These are phyloP conservation scores for Punica granatum DNA, from an alignment of 345 rosid genomes.

Conservation along the genomic window DNA sequence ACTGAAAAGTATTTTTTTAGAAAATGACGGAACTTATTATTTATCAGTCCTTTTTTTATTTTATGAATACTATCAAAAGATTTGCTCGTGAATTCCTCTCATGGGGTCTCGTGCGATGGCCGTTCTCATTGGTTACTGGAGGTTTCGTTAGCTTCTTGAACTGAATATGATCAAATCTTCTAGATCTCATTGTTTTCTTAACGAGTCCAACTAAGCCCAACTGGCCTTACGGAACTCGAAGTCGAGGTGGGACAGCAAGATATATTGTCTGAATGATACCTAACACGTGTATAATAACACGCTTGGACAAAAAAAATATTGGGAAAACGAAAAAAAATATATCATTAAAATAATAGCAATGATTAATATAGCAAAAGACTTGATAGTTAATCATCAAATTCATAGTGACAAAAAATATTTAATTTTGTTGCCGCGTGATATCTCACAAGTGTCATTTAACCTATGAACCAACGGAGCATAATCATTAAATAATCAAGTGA, in stretches of 20 bases:
- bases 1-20: too few species aligned
- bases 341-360: neutral
- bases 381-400: neutral
- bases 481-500: too few species aligned
- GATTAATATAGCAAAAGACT: neutral
- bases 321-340: too few species aligned
- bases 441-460: neutral
- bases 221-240: neutral
- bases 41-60: too few species aligned
- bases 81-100: too few species aligned
- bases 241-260: neutral
- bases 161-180: neutral
- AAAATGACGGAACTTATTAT: too few species aligned
- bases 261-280: conserved; percentile 12
- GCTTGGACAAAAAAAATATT: too few species aligned
- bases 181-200: neutral
- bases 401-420: neutral
- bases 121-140: too few species aligned
- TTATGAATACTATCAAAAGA: too few species aligned
- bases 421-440: neutral
- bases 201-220: neutral
- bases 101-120: too few species aligned
- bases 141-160: too few species aligned
- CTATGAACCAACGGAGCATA: too few species aligned
- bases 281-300: conserved; percentile 6